phyloP scores from a whole-genome alignment of 257 asterid species.

The Petrea volubilis region DNA sequence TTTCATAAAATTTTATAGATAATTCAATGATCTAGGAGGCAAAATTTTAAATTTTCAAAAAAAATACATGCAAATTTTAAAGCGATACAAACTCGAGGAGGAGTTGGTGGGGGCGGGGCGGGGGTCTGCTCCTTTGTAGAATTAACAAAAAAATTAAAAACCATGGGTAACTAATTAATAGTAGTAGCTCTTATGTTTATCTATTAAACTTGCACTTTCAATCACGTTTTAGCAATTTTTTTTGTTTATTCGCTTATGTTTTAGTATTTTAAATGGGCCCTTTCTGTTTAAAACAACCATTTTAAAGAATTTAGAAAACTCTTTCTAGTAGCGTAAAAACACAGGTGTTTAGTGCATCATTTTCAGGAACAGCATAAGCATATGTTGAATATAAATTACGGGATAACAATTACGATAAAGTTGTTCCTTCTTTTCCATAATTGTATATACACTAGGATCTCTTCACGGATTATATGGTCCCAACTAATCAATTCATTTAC shows the following conservation, averaged over 20 bases:
- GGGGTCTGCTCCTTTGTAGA: too few relatives aligned
- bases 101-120: too few relatives aligned
- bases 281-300: not conserved
- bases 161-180: not conserved
- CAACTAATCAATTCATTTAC: constrained; percentile 25
- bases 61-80: too few relatives aligned
- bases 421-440: constrained; percentile 25
- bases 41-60: too few relatives aligned
- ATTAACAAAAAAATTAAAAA: not conserved
- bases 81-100: too few relatives aligned
- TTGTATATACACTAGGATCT: constrained; percentile 18
- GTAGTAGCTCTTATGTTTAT: not conserved
- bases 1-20: too few relatives aligned
- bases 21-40: too few relatives aligned
- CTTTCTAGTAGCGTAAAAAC: not conserved
- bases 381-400: not conserved
- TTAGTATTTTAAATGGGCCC: not conserved
- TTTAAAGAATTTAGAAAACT: not conserved
- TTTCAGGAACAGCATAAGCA: constrained; percentile 17
- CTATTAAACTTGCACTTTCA: not conserved
- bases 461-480: not conserved
- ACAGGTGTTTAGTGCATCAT: not conserved
- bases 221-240: not conserved
- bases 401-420: constrained; percentile 3
- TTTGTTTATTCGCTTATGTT: not conserved